Evolutionary conservation across 2,329 filamentous ascomycete genomes (phyloP).

Genomic region (Pleurostoma richardsiae): DNA sequence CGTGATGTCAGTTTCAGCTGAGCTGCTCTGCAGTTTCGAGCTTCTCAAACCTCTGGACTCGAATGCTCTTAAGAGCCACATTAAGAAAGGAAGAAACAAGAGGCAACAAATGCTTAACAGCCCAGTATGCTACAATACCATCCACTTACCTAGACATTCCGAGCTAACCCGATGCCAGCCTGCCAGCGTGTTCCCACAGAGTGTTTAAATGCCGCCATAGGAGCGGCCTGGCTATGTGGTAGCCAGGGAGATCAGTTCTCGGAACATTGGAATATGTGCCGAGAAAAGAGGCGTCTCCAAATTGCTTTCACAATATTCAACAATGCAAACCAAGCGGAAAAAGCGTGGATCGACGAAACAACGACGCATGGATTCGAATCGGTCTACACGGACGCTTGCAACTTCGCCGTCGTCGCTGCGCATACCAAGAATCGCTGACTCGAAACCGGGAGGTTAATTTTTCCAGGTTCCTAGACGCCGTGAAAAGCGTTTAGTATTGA

Average conservation of each 20-base stretch:
- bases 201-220: conserved; percentile 5
- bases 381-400: no score
- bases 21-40: conserved; percentile 95
- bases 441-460: no score
- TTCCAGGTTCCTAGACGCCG: no score
- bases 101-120: conserved; percentile 93
- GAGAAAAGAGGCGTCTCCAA: background rate
- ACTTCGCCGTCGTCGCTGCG: no score
- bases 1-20: conserved; percentile 94
- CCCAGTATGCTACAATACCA: conserved; percentile 62
- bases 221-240: background rate
- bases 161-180: conserved; percentile 4
- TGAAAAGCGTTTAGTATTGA: no score
- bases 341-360: background rate
- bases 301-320: conserved; percentile 1
- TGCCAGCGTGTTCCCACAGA: conserved; percentile 10
- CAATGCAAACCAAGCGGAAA: background rate
- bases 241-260: no score
- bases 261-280: no score
- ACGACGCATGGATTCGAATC: no score
- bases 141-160: background rate
- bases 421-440: no score
- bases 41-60: conserved; percentile 94
- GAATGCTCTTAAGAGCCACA: conserved; percentile 93
- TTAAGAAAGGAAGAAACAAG: conserved; percentile 96